phyloP scores from a whole-genome alignment of 1,139 yeast genomes.

The Sugiyamaella xylanicola region DNA sequence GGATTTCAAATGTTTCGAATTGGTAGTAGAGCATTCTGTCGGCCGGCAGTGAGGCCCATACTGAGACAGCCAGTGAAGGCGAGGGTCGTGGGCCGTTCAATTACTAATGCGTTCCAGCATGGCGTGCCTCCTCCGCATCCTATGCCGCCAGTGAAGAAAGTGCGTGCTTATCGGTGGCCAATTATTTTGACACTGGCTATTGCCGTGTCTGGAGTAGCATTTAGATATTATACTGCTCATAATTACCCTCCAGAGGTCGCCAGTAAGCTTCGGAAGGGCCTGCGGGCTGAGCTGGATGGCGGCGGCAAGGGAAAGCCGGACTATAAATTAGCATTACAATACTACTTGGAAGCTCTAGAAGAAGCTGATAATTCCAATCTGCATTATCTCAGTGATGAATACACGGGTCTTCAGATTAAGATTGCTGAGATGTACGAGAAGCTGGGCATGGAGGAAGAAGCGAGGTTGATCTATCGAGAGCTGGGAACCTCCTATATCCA shows the following conservation, averaged over 20 bases:
- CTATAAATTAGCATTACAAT: slow-evolving; percentile 64
- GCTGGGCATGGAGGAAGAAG: slow-evolving; percentile 60
- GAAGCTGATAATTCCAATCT: slow-evolving; percentile 51
- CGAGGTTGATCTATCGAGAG: slow-evolving; percentile 66
- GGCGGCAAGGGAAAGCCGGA: slow-evolving; percentile 58
- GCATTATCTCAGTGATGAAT: slow-evolving; percentile 64
- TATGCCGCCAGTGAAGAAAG: slow-evolving; percentile 4
- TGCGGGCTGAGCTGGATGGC: slow-evolving; percentile 77
- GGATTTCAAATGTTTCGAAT: too few relatives aligned
- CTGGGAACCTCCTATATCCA: slow-evolving; percentile 60
- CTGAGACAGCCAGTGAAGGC: background rate
- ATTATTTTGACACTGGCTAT: slow-evolving; percentile 24
- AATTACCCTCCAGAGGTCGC: slow-evolving; percentile 64
- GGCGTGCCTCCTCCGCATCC: slow-evolving; percentile 16
- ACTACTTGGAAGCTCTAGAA: slow-evolving; percentile 60
- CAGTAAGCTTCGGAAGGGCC: slow-evolving; percentile 64
- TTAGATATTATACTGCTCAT: slow-evolving; percentile 38
- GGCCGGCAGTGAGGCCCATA: too few relatives aligned
- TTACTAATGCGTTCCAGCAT: slow-evolving; percentile 16
- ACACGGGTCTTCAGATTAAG: slow-evolving; percentile 84
- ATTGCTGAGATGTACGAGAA: slow-evolving; percentile 84
- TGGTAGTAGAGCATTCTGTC: too few relatives aligned
- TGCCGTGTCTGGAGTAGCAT: slow-evolving; percentile 25
- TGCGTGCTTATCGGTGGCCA: slow-evolving; percentile 26
- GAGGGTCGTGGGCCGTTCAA: background rate